Evolutionary conservation across 2,329 filamentous ascomycete species (phyloP).

Genomic region (Acrodontium crateriforme): DNA sequence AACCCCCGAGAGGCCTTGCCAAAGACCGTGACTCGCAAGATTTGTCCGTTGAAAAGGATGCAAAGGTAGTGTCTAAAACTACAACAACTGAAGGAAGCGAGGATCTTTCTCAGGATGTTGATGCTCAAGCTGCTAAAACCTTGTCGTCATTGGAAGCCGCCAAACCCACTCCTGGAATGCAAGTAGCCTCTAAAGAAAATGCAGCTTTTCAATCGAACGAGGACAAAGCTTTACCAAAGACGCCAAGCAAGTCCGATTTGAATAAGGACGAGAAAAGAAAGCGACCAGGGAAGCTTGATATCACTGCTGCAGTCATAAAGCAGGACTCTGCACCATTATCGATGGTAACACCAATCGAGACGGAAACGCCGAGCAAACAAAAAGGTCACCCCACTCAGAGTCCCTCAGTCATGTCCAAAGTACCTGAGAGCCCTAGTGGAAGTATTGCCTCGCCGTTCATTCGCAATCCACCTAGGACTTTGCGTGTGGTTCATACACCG

Average conservation of each 20-base stretch:
- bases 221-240: conserved; percentile 2
- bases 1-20: too few species aligned
- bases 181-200: conserved; percentile 5
- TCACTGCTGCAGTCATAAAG: conserved; percentile 25
- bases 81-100: too few species aligned
- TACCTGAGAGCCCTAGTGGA: conserved; percentile 44
- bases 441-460: conserved; percentile 32
- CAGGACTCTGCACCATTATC: conserved; percentile 5
- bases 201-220: conserved; percentile 6
- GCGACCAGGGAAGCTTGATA: conserved; percentile 35
- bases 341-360: conserved; percentile 7
- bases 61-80: too few species aligned
- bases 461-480: conserved; percentile 45
- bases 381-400: conserved; percentile 29
- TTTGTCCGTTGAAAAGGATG: too few species aligned
- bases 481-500: conserved; percentile 55
- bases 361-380: conserved; percentile 23
- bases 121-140: too few species aligned
- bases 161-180: too few species aligned
- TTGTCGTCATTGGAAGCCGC: too few species aligned
- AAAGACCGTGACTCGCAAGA: too few species aligned
- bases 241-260: conserved; percentile 7
- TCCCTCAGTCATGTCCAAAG: conserved; percentile 34
- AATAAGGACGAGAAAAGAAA: conserved; percentile 20
- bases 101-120: too few species aligned